Evolutionary conservation across 805 yeast species (phyloP).

Genomic region (Candida multigemmis): DNA sequence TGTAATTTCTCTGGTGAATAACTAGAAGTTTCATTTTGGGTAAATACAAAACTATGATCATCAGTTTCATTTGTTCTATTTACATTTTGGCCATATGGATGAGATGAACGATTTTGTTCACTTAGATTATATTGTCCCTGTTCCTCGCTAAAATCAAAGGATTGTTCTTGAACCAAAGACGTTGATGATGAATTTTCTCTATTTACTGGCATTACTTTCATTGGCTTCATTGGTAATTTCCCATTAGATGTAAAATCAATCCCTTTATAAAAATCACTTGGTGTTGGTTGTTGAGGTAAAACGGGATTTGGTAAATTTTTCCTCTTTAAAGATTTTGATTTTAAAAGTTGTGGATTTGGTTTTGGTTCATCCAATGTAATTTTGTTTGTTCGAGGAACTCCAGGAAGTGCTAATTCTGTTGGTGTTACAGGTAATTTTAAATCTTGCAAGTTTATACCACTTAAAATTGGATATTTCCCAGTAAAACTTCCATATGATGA

Average conservation of each 20-base stretch:
- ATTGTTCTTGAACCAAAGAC: constrained; percentile 1
- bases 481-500: constrained; percentile 21
- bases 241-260: constrained; percentile 36
- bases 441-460: constrained; percentile 23
- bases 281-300: constrained; percentile 10
- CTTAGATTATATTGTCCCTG: neutral
- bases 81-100: neutral
- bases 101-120: neutral
- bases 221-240: constrained; percentile 31
- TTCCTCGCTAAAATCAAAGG: neutral
- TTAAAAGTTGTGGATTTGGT: constrained; percentile 11
- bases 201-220: constrained; percentile 28
- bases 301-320: constrained; percentile 13
- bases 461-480: constrained; percentile 27
- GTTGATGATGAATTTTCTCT: constrained; percentile 5
- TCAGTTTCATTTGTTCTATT: constrained; percentile 3
- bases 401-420: constrained; percentile 5
- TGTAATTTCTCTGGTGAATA: constrained; percentile 8
- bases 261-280: constrained; percentile 16
- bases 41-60: constrained; percentile 10
- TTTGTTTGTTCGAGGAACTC: constrained; percentile 3
- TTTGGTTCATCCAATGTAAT: constrained; percentile 10
- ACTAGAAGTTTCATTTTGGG: constrained; percentile 1
- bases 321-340: constrained; percentile 12
- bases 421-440: constrained; percentile 22